Evolutionary conservation across 2,329 filamentous ascomycete species (phyloP), one percentile per base, ranked within the genome.

Genomic region (Diaporthe longicolla): DNA sequence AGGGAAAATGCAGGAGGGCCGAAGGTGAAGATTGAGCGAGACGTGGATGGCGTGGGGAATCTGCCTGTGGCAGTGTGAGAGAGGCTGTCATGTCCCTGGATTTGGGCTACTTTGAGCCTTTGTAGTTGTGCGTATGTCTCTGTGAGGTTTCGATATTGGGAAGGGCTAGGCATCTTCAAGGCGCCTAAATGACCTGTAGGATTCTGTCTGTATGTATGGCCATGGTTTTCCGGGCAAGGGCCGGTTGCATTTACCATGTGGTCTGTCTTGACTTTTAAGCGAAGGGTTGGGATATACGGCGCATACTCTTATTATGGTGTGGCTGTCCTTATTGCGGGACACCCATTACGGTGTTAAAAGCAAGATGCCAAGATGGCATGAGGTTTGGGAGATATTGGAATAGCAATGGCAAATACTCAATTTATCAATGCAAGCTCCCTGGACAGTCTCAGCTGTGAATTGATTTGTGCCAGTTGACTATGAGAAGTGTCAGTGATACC

Each of bases 1-100:
- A 75, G 72, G 45, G 59, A 57, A 4, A 71, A 45, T 7, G 72
- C 73, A 4, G 68, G 74, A 29, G 76, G 72, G 19, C 75, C 76
- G 13, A 76, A 77, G 13, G 24, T 78, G 35, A 72, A 75, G 71
- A 15, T 59, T 24, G 73, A 73, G 43, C 15, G 8, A 21, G 57
- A 54, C 11, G 57, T 43, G 11, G 45, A 63, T 52, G 45, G n/a
- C 26, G 17, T 40, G 13, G 55, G 55, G 24, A 19, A 48, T 24
- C 32, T 40, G 1, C 29, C 45, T 17, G 21, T 71, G 45, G 45
- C 45, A 21, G 29, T 13, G 45, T 52, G 21, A 55, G 48, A 63
- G 21, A 32, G 17, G 59, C 17, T 3, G 24, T 21, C 21, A 9
- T n/a, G 8, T 29, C n/a, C n/a, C 15, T 15, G 45, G 32, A 29